Conservation (phyloP, 129 eudicot species). For the Escallonia herrerae region DNA sequence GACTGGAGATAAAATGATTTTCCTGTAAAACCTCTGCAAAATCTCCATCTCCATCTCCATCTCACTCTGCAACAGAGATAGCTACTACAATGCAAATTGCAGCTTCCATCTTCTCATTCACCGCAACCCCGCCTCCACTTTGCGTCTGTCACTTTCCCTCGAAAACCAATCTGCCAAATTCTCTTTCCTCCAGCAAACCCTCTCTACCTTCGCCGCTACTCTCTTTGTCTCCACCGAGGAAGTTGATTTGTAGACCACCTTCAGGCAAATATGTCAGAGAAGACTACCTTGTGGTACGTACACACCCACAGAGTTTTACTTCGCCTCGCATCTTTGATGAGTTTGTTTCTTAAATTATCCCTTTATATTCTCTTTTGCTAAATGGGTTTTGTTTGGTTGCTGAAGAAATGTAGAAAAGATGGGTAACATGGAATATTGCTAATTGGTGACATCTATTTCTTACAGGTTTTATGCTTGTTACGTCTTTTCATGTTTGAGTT, state of each 20-base stretch:
- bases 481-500: neutral
- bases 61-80: neutral
- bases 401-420: neutral
- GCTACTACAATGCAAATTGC: slow-evolving; percentile 24
- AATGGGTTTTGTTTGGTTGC: neutral
- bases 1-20: no score
- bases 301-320: neutral
- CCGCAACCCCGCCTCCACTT: slow-evolving; percentile 12
- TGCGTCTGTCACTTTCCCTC: slow-evolving; percentile 5
- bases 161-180: slow-evolving; percentile 18
- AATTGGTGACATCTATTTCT: no score
- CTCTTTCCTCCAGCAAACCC: slow-evolving; percentile 18
- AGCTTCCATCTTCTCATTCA: slow-evolving; percentile 24
- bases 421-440: no score
- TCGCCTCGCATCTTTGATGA: neutral
- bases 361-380: neutral
- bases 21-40: slow-evolving; percentile 13
- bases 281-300: slow-evolving; percentile 88
- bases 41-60: slow-evolving; percentile 3
- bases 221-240: slow-evolving; percentile 32
- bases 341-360: neutral
- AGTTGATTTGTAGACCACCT: slow-evolving; percentile 51
- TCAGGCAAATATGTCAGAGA: slow-evolving; percentile 66
- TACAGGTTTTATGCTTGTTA: neutral
- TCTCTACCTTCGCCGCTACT: slow-evolving; percentile 15